Conservation (phyloP, 1,284 basidiomycete genomes). For the Ceratobasidium sp. region DNA sequence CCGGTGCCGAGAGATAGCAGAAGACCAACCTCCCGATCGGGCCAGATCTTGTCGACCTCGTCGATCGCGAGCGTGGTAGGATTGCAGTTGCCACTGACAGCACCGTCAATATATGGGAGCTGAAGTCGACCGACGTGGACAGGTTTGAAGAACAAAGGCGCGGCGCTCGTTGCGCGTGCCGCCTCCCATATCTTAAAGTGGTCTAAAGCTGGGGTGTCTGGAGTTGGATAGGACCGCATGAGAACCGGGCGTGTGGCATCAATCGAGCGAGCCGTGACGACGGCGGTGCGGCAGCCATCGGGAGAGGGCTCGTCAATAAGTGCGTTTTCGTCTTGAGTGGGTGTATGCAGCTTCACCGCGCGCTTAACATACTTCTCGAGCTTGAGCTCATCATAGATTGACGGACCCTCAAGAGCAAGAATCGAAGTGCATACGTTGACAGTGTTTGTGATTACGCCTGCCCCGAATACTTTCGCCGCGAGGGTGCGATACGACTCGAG, state of each 20-base stretch:
- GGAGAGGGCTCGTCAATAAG: background rate
- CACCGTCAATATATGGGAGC: constrained; percentile 2
- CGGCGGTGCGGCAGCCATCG: background rate
- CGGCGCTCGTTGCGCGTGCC: constrained; percentile 1
- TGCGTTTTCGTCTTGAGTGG: background rate
- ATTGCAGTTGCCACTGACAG: constrained; percentile 1
- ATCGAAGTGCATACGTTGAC: background rate
- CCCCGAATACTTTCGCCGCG: constrained; percentile 17
- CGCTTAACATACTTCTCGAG: background rate
- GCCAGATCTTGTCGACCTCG: constrained; percentile 1
- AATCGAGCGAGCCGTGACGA: background rate
- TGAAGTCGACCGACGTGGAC: background rate
- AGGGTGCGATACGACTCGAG: constrained; percentile 33
- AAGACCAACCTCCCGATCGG: background rate
- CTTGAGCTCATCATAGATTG: background rate
- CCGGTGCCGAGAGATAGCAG: background rate
- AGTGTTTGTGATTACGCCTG: background rate
- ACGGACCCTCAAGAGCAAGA: background rate
- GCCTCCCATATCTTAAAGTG: constrained; percentile 5
- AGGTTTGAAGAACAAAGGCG: background rate
- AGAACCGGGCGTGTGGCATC: background rate
- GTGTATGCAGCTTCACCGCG: background rate
- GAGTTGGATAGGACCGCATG: constrained; percentile 1
- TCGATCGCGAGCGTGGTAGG: background rate
- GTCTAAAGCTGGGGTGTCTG: background rate